A percentile compares a stretch with the other conserved stretches of the same genome.
These are phyloP conservation scores for Amylostereum areolatum DNA, from an alignment of 1,284 basidiomycete genomes.

Conservation along the genomic window DNA sequence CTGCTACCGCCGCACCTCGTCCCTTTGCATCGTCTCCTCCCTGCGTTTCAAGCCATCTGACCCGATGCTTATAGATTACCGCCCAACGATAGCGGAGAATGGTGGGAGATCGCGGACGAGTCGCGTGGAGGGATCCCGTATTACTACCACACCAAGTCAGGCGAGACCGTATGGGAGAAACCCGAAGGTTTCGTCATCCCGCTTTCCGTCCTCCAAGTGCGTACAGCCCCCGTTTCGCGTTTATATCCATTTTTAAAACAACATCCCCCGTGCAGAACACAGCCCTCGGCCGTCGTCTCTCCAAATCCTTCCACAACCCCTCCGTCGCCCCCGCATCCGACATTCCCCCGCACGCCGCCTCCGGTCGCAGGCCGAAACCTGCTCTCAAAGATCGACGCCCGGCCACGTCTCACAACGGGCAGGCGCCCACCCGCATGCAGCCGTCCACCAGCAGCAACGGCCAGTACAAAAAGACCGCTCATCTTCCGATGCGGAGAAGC, in stretches of 20 bases:
- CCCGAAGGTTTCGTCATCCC: slow-evolving; percentile 90
- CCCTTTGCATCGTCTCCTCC: slow-evolving; percentile 5
- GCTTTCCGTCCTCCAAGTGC: slow-evolving; percentile 77
- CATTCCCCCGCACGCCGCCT: slow-evolving; percentile 1
- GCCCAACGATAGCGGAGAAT: slow-evolving; percentile 80
- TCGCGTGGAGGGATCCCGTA: slow-evolving; percentile 76
- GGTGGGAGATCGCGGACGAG: slow-evolving; percentile 91
- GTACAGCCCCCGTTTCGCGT: slow-evolving; percentile 13
- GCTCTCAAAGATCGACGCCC: slow-evolving; percentile 24
- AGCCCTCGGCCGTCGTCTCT: slow-evolving; percentile 62
- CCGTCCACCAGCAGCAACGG: slow-evolving; percentile 14
- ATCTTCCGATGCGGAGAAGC: slow-evolving; percentile 28
- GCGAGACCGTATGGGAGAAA: slow-evolving; percentile 85
- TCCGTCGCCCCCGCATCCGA: slow-evolving; percentile 21
- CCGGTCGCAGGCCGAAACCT: not conserved
- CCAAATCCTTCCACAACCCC: slow-evolving; percentile 17
- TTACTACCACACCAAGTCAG: slow-evolving; percentile 88
- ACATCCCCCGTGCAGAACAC: slow-evolving; percentile 48
- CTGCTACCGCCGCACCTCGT: too few relatives aligned
- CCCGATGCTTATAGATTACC: slow-evolving; percentile 64
- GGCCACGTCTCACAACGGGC: slow-evolving; percentile 29
- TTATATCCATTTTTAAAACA: not conserved
- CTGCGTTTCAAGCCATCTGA: too few relatives aligned
- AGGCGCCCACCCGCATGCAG: slow-evolving; percentile 19
- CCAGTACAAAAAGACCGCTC: slow-evolving; percentile 15